These are phyloP conservation scores for Brassica juncea DNA, from an alignment of 345 rosid genomes.

Conservation along the genomic window DNA sequence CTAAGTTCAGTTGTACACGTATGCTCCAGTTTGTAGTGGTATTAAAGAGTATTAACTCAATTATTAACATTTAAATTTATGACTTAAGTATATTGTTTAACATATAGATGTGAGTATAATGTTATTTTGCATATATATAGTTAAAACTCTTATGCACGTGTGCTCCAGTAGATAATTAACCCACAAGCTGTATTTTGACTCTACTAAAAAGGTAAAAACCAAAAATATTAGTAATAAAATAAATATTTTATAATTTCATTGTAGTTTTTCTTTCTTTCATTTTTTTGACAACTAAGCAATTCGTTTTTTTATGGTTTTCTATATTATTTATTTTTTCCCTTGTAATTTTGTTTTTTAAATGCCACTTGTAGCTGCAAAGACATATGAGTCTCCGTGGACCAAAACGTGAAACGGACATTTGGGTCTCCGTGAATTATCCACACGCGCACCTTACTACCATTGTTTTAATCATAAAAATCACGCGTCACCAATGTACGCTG, in stretches of 20 bases:
- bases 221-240: background rate
- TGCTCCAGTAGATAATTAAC: background rate
- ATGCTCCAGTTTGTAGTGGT: background rate
- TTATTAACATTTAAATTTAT: too few relatives aligned
- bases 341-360: background rate
- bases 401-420: slow-evolving; percentile 35
- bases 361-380: background rate
- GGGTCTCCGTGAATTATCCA: slow-evolving; percentile 14
- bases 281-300: background rate
- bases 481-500: background rate
- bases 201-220: background rate
- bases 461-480: background rate
- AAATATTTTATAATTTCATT: background rate
- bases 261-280: background rate
- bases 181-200: background rate
- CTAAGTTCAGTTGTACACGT: background rate
- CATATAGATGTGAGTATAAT: too few relatives aligned
- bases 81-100: too few relatives aligned
- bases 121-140: background rate
- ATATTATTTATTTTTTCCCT: background rate
- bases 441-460: slow-evolving; percentile 1
- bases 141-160: background rate
- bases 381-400: slow-evolving; percentile 25
- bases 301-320: too few relatives aligned
- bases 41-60: background rate